A percentile compares a stretch with the other conserved stretches of the same genome.
Evolutionary conservation across 2,329 filamentous ascomycete species (phyloP).

Genomic region (Ophiostoma ips): DNA sequence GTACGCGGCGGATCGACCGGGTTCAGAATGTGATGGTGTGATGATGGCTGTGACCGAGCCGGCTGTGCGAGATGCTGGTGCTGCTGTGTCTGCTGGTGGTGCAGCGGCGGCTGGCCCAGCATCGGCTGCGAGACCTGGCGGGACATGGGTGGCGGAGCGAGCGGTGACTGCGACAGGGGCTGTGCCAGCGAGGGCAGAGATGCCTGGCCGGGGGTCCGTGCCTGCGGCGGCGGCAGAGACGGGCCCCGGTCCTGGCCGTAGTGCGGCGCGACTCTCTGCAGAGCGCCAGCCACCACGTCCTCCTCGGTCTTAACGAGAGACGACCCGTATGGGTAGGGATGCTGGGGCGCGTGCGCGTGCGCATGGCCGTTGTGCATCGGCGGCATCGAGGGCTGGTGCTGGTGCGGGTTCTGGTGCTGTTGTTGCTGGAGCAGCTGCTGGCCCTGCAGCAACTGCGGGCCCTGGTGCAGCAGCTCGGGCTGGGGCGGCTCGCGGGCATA

Average conservation of each 20-base stretch:
- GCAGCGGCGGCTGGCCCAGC: not conserved
- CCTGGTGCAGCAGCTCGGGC: not conserved
- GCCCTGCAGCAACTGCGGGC: not conserved
- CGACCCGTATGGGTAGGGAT: not conserved
- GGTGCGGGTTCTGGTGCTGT: not conserved
- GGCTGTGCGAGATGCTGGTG: not conserved
- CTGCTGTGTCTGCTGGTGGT: not conserved
- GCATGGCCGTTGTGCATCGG: not conserved
- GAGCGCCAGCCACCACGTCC: constrained; percentile 5
- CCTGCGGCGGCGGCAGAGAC: constrained; percentile 11
- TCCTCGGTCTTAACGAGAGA: constrained; percentile 12
- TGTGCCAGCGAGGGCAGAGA: not conserved
- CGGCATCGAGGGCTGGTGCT: not conserved
- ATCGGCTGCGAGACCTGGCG: not conserved
- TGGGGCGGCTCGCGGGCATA: not conserved
- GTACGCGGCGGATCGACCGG: not conserved
- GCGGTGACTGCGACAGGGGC: not conserved
- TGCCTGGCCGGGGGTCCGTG: not conserved
- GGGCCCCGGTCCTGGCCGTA: constrained; percentile 1
- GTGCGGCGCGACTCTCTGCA: constrained; percentile 8
- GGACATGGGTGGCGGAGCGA: not conserved
- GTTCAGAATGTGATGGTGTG: constrained; percentile 4
- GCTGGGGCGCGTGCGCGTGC: not conserved
- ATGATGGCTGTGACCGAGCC: not conserved
- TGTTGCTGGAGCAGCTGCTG: not conserved